These are phyloP conservation scores for Fistulinella staudtii DNA, from an alignment of 1,284 basidiomycete genomes.

Conservation along the genomic window DNA sequence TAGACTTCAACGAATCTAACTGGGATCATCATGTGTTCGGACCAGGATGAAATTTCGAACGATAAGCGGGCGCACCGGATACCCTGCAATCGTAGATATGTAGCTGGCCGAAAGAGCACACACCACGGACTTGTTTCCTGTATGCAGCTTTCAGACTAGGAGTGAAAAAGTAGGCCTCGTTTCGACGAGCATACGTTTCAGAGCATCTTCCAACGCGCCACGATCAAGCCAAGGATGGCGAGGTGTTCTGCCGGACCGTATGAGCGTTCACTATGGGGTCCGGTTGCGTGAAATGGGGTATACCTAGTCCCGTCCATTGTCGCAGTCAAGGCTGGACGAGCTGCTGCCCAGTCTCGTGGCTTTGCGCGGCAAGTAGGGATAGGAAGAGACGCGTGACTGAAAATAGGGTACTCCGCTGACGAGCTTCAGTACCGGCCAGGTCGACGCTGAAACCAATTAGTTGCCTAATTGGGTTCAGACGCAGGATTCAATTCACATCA, in stretches of 20 bases:
- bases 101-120: slow-evolving; percentile 80
- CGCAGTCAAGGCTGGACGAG: slow-evolving; percentile 49
- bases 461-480: slow-evolving; percentile 21
- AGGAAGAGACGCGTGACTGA: slow-evolving; percentile 8
- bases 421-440: slow-evolving; percentile 7
- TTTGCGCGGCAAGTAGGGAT: slow-evolving; percentile 33
- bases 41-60: slow-evolving; percentile 12
- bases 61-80: slow-evolving; percentile 53
- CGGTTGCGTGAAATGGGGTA: slow-evolving; percentile 4
- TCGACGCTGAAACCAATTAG: slow-evolving; percentile 14
- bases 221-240: slow-evolving; percentile 58
- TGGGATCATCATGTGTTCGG: slow-evolving; percentile 21
- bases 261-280: slow-evolving; percentile 14
- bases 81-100: slow-evolving; percentile 78
- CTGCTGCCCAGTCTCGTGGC: slow-evolving; percentile 39
- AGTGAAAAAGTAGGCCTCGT: slow-evolving; percentile 6
- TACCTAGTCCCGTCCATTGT: slow-evolving; percentile 80
- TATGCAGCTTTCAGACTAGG: slow-evolving; percentile 5
- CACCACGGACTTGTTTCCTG: slow-evolving; percentile 78
- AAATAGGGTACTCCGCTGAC: slow-evolving; percentile 24
- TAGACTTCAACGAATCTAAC: slow-evolving; percentile 90
- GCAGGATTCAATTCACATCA: slow-evolving; percentile 1
- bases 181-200: slow-evolving; percentile 51
- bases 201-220: slow-evolving; percentile 57
- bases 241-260: slow-evolving; percentile 39